These are phyloP conservation scores for Rasamsonia emersonii DNA, from an alignment of 2,329 filamentous ascomycete genomes.

Conservation along the genomic window DNA sequence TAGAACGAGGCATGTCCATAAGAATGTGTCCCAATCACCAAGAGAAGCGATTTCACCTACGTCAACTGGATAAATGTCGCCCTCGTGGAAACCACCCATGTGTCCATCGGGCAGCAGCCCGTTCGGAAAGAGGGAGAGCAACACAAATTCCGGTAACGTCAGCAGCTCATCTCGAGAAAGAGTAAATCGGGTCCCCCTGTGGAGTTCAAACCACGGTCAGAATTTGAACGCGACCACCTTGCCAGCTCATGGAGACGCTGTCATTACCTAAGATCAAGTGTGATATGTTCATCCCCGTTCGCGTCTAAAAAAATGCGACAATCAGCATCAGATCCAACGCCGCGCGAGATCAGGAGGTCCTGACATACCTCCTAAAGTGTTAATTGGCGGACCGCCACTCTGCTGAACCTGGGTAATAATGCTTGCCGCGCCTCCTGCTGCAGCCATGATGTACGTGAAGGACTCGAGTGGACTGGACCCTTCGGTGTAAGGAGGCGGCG, in stretches of 20 bases:
- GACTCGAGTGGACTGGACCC: slow-evolving; percentile 84
- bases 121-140: slow-evolving; percentile 96
- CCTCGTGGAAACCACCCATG: slow-evolving; percentile 85
- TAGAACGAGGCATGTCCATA: slow-evolving; percentile 39
- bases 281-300: slow-evolving; percentile 86
- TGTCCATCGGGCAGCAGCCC: slow-evolving; percentile 96
- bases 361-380: slow-evolving; percentile 69
- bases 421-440: slow-evolving; percentile 91
- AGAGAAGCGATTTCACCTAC: slow-evolving; percentile 51
- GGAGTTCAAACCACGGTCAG: slow-evolving; percentile 4
- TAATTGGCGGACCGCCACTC: slow-evolving; percentile 73
- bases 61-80: slow-evolving; percentile 93
- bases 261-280: slow-evolving; percentile 82
- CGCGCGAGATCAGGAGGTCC: slow-evolving; percentile 1
- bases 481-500: slow-evolving; percentile 91
- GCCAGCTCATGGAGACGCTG: slow-evolving; percentile 1
- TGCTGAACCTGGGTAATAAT: slow-evolving; percentile 99
- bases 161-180: slow-evolving; percentile 90
- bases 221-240: neutral
- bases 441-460: slow-evolving; percentile 96
- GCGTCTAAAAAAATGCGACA: slow-evolving; percentile 48
- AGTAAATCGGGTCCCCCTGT: slow-evolving; percentile 83
- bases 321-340: slow-evolving; percentile 5
- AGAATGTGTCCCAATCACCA: neutral
- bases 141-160: slow-evolving; percentile 91